phyloP scores from a whole-genome alignment of 805 yeast genomes.

The Hanseniaspora mollemarum region DNA sequence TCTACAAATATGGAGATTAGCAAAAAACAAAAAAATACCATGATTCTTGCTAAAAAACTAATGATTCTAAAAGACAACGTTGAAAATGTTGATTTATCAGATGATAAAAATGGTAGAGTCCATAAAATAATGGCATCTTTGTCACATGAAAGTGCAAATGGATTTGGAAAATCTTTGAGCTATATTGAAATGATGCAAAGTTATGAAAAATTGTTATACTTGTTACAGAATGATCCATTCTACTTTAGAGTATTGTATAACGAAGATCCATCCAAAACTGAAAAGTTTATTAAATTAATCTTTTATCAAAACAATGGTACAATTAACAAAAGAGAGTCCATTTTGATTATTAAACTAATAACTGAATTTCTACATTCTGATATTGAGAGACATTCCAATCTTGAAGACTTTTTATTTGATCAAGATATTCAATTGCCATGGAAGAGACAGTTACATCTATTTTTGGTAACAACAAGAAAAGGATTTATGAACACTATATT shows the following conservation, averaged over 20 bases:
- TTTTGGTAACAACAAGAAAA: constrained; percentile 33
- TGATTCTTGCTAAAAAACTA: constrained; percentile 66
- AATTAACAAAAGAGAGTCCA: constrained; percentile 51
- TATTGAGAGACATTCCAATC: constrained; percentile 25
- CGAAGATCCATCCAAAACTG: constrained; percentile 26
- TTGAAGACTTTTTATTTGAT: constrained; percentile 24
- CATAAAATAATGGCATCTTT: constrained; percentile 16
- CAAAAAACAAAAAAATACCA: constrained; percentile 58
- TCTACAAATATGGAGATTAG: constrained; percentile 62
- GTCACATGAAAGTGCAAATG: constrained; percentile 6
- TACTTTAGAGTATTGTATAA: constrained; percentile 53
- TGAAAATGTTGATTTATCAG: constrained; percentile 25
- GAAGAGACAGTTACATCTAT: constrained; percentile 30
- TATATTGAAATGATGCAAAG: constrained; percentile 1
- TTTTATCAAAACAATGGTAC: constrained; percentile 26
- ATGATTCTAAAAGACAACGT: constrained; percentile 66
- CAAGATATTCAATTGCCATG: constrained; percentile 34
- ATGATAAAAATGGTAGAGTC: constrained; percentile 10
- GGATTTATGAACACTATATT: constrained; percentile 25
- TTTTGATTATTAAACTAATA: constrained; percentile 49
- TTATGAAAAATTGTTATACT: constrained; percentile 67
- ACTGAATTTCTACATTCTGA: constrained; percentile 36
- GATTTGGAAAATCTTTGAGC: constrained; percentile 7
- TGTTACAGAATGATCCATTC: constrained; percentile 70
- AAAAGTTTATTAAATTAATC: constrained; percentile 24